Conservation (phyloP, 441 rosid genomes). For the Rhodomyrtus psidioides region DNA sequence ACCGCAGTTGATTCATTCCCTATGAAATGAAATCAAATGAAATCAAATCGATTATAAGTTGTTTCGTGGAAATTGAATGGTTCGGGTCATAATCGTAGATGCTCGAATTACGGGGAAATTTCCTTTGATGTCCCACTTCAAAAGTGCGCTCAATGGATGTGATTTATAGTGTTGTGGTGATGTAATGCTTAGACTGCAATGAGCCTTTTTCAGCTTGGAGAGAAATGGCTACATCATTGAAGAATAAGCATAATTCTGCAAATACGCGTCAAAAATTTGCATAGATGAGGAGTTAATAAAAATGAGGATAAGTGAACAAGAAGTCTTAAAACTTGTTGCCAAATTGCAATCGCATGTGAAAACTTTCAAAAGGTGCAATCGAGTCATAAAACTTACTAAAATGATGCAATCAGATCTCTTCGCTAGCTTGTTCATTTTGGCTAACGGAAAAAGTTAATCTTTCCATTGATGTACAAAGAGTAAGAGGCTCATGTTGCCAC, state of each 20-base stretch:
- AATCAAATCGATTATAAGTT: background rate
- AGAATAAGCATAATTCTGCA: background rate
- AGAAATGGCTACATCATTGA: background rate
- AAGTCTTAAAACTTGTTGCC: too few species aligned
- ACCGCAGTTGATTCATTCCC: background rate
- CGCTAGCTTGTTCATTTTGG: too few species aligned
- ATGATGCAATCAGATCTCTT: too few species aligned
- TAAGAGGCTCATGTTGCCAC: accelerated
- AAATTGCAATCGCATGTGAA: too few species aligned
- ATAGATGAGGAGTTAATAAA: background rate
- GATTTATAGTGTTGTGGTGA: background rate
- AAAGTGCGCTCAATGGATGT: background rate
- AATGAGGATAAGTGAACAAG: too few species aligned
- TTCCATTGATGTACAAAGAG: background rate
- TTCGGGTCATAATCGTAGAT: background rate
- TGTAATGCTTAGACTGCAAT: background rate
- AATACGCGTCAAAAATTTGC: background rate
- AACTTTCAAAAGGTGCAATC: too few species aligned
- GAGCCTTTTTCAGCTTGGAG: background rate
- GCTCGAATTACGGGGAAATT: background rate
- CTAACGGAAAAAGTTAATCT: too few species aligned
- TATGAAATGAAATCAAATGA: background rate
- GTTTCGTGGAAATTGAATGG: background rate
- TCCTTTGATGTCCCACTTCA: background rate
- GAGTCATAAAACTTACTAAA: too few species aligned